Conservation (phyloP, 352 stramenopile species). For the Globisporangium polare region DNA sequence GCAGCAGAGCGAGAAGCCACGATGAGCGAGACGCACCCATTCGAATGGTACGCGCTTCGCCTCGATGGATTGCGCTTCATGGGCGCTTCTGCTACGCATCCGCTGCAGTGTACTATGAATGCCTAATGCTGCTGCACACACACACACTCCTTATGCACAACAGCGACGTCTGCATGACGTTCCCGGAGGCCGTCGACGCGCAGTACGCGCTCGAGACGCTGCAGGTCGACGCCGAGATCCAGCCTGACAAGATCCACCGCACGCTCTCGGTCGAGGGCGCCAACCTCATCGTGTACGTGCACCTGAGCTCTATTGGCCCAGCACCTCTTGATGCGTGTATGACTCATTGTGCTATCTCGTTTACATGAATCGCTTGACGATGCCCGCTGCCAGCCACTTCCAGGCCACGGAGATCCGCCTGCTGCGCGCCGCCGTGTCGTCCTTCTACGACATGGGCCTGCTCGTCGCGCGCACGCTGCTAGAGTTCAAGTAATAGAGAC, state of each 20-base stretch:
- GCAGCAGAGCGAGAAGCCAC: slow-evolving; percentile 3
- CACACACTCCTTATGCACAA: background rate
- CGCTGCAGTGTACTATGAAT: background rate
- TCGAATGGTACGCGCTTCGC: slow-evolving; percentile 59
- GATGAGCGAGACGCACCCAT: slow-evolving; percentile 61
- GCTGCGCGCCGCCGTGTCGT: slow-evolving; percentile 78
- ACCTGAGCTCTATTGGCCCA: background rate
- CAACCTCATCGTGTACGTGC: slow-evolving; percentile 68
- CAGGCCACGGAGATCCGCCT: slow-evolving; percentile 80
- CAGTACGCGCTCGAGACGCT: slow-evolving; percentile 73
- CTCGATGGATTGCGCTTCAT: background rate
- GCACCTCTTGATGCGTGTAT: slow-evolving; percentile 3
- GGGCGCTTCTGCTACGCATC: background rate
- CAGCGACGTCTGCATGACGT: slow-evolving; percentile 64
- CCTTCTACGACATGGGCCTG: slow-evolving; percentile 85
- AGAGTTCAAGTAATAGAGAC: slow-evolving; percentile 79
- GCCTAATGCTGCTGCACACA: background rate
- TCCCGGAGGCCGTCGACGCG: slow-evolving; percentile 60
- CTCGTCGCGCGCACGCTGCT: slow-evolving; percentile 70
- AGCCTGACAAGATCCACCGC: slow-evolving; percentile 83
- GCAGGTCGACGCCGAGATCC: slow-evolving; percentile 85
- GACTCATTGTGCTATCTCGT: no score
- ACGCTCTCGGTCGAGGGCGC: slow-evolving; percentile 53
- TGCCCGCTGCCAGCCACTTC: slow-evolving; percentile 77
- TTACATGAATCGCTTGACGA: no score